A percentile compares a stretch with the other conserved stretches of the same genome.
phyloP scores from a whole-genome alignment of 306 rosid species.

The Aeschynomene evenia region DNA sequence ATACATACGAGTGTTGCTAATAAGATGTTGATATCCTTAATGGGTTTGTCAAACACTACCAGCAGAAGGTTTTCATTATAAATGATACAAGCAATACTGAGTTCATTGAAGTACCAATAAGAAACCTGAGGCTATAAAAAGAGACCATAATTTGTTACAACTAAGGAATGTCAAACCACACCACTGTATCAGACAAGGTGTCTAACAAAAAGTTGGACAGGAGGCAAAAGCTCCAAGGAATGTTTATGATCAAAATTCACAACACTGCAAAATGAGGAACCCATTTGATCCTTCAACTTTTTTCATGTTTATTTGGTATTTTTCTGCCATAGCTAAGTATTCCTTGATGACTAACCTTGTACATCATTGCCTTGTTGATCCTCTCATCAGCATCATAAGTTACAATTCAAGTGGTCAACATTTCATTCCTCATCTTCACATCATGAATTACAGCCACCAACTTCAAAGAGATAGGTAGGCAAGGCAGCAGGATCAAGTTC shows the following conservation, averaged over 20 bases:
- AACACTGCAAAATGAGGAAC: neutral
- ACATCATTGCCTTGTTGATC: constrained; percentile 12
- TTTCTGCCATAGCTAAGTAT: too few species aligned
- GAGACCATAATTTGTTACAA: neutral
- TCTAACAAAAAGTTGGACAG: constrained; percentile 2
- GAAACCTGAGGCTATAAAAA: neutral
- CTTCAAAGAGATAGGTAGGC: constrained; percentile 41
- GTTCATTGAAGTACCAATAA: neutral
- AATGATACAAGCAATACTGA: neutral
- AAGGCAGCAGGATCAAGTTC: constrained; percentile 85
- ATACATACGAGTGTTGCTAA: too few species aligned
- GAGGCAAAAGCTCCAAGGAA: neutral
- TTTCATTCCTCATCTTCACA: constrained; percentile 32
- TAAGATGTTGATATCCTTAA: too few species aligned
- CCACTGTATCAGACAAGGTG: neutral
- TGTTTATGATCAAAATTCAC: neutral
- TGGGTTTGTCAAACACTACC: neutral
- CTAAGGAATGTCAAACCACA: neutral
- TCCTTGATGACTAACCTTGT: constrained; percentile 2
- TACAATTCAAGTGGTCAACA: constrained; percentile 19
- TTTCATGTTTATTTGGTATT: constrained; percentile 26
- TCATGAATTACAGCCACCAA: constrained; percentile 14
- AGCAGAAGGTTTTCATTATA: neutral
- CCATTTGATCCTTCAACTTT: neutral
- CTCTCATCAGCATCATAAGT: constrained; percentile 25